Evolutionary conservation across 2,329 filamentous ascomycete genomes (phyloP).

Genomic region (Pestalotiopsis sp.): DNA sequence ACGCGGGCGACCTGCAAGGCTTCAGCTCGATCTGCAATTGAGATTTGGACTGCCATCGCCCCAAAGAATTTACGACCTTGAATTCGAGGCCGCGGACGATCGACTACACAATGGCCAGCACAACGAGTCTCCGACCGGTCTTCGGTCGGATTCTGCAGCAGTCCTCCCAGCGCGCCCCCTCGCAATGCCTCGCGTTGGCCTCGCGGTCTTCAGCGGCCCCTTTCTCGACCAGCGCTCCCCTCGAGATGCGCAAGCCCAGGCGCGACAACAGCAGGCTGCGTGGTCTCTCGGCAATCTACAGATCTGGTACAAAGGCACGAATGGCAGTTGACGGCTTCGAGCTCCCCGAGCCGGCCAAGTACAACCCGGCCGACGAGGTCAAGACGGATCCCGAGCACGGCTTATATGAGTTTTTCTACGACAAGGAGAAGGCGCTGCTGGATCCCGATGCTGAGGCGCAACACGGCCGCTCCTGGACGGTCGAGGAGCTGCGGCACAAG

Average conservation of each 20-base stretch:
- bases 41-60: neutral
- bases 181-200: slow-evolving; percentile 15
- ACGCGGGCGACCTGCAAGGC: slow-evolving; percentile 2
- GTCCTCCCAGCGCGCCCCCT: slow-evolving; percentile 16
- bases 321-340: slow-evolving; percentile 72
- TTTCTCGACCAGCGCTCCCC: slow-evolving; percentile 34
- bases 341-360: slow-evolving; percentile 72
- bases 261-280: slow-evolving; percentile 79
- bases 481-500: slow-evolving; percentile 83
- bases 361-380: slow-evolving; percentile 53
- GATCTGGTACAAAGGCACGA: slow-evolving; percentile 74
- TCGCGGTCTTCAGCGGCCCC: slow-evolving; percentile 19
- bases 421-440: slow-evolving; percentile 66
- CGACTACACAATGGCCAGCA: slow-evolving; percentile 28
- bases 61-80: neutral
- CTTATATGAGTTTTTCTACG: slow-evolving; percentile 89
- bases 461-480: slow-evolving; percentile 82
- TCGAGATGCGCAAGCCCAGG: slow-evolving; percentile 32
- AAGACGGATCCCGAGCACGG: slow-evolving; percentile 75
- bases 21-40: slow-evolving; percentile 4
- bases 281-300: slow-evolving; percentile 79
- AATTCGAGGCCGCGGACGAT: neutral
- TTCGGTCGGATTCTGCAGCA: slow-evolving; percentile 29
- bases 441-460: slow-evolving; percentile 70
- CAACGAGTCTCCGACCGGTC: slow-evolving; percentile 29